Evolutionary conservation across 2,329 filamentous ascomycete species (phyloP).

Genomic region (Hymenoscyphus infarciens): DNA sequence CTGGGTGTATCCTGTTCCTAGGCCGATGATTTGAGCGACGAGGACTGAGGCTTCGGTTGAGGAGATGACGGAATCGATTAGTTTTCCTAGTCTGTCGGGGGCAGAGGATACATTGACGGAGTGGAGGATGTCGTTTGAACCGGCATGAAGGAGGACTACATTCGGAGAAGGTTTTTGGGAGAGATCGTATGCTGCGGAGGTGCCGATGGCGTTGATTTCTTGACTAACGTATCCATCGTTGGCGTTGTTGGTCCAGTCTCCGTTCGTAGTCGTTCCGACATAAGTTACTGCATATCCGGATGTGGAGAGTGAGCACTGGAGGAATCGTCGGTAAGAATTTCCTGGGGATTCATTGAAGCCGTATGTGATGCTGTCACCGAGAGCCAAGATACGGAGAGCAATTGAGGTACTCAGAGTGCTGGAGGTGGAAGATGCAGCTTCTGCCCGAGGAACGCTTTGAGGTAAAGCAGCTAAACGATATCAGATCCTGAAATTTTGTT

Average conservation of each 20-base stretch:
- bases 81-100: not conserved
- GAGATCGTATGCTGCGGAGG: not conserved
- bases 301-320: slow-evolving; percentile 6
- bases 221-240: slow-evolving; percentile 9
- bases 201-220: slow-evolving; percentile 8
- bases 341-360: not conserved
- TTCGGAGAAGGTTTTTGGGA: slow-evolving; percentile 1
- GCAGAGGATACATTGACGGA: not conserved
- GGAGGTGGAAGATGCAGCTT: not conserved
- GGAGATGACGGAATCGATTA: slow-evolving; percentile 1
- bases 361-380: slow-evolving; percentile 7
- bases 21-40: slow-evolving; percentile 5
- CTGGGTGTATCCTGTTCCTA: not conserved
- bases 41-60: not conserved
- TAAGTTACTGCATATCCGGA: not conserved
- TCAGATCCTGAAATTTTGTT: no score
- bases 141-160: slow-evolving; percentile 8
- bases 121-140: slow-evolving; percentile 5
- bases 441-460: no score
- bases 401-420: no score
- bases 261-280: not conserved
- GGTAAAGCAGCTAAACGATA: no score
- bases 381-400: slow-evolving; percentile 5
- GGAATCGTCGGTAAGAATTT: slow-evolving; percentile 8
- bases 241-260: slow-evolving; percentile 8